phyloP scores from a whole-genome alignment of 768 basidiomycete species.

The Xanthoconium purpureum region DNA sequence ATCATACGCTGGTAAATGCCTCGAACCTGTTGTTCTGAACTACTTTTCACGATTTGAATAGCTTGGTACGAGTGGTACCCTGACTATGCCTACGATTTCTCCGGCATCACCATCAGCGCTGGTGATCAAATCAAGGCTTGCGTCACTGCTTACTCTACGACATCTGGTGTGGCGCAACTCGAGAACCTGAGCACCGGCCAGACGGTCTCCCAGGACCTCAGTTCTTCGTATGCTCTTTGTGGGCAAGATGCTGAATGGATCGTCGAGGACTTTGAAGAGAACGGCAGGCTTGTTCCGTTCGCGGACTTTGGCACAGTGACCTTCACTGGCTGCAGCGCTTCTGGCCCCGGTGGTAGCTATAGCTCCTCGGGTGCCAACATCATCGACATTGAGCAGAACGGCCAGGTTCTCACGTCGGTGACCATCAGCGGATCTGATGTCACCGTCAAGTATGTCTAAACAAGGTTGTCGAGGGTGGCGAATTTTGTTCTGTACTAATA shows the following conservation, averaged over 20 bases:
- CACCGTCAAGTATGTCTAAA: constrained; percentile 10
- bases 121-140: constrained; percentile 19
- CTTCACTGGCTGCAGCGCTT: constrained; percentile 13
- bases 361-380: constrained; percentile 9
- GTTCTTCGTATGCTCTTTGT: constrained; percentile 18
- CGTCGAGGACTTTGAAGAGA: constrained; percentile 18
- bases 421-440: not conserved
- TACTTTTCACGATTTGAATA: not conserved
- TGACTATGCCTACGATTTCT: constrained; percentile 12
- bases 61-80: constrained; percentile 27
- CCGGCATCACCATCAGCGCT: constrained; percentile 10
- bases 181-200: constrained; percentile 20
- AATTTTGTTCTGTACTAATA: not conserved
- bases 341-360: constrained; percentile 4
- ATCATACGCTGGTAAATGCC: constrained; percentile 15
- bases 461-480: not conserved
- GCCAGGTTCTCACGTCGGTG: constrained; percentile 9
- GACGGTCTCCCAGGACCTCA: constrained; percentile 1
- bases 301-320: constrained; percentile 21
- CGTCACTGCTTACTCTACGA: constrained; percentile 17
- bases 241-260: constrained; percentile 22
- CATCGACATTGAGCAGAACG: constrained; percentile 12
- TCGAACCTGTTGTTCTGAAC: not conserved
- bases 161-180: constrained; percentile 14
- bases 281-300: constrained; percentile 2